phyloP scores from a whole-genome alignment of 2,329 filamentous ascomycete species.

The Aureobasidium uvarum region DNA sequence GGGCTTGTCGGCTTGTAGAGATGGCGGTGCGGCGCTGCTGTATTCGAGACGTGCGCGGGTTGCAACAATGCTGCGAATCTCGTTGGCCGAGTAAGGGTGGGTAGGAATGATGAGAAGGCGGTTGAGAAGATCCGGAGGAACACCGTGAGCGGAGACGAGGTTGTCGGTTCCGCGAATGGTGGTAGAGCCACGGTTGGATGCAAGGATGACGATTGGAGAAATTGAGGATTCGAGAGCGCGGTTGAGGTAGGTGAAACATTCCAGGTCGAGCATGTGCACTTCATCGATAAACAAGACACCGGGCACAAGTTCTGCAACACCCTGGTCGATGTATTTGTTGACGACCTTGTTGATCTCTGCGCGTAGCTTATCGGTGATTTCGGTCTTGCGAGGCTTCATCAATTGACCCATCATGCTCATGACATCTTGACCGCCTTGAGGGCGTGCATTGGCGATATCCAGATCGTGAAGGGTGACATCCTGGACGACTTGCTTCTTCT shows the following conservation, averaged over 20 bases:
- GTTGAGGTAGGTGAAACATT: slow-evolving; percentile 99
- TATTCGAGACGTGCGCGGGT: slow-evolving; percentile 61
- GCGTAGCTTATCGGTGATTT: slow-evolving; percentile 96
- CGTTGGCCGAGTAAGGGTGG: slow-evolving; percentile 78
- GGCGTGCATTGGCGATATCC: slow-evolving; percentile 90
- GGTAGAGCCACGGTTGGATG: slow-evolving; percentile 92
- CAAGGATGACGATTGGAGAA: slow-evolving; percentile 94
- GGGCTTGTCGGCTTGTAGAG: slow-evolving; percentile 31
- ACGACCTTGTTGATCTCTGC: slow-evolving; percentile 99
- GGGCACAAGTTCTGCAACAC: slow-evolving; percentile 95
- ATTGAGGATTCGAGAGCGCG: slow-evolving; percentile 94
- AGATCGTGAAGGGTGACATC: slow-evolving; percentile 97
- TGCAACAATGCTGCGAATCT: slow-evolving; percentile 89
- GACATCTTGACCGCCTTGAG: slow-evolving; percentile 96
- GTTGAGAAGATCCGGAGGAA: slow-evolving; percentile 88
- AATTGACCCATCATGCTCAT: slow-evolving; percentile 99
- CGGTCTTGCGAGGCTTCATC: slow-evolving; percentile 99
- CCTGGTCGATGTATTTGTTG: slow-evolving; percentile 98
- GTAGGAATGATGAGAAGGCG: slow-evolving; percentile 96
- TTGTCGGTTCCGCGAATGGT: slow-evolving; percentile 73
- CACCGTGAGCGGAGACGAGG: slow-evolving; percentile 76
- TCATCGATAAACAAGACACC: slow-evolving; percentile 98
- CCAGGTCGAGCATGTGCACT: slow-evolving; percentile 98
- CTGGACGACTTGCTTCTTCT: slow-evolving; percentile 99
- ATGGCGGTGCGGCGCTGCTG: slow-evolving; percentile 38